Base-by-base conservation (phyloP, 2,329 filamentous ascomycete genomes). In the Fusarium pseudocircinatum region DNA sequence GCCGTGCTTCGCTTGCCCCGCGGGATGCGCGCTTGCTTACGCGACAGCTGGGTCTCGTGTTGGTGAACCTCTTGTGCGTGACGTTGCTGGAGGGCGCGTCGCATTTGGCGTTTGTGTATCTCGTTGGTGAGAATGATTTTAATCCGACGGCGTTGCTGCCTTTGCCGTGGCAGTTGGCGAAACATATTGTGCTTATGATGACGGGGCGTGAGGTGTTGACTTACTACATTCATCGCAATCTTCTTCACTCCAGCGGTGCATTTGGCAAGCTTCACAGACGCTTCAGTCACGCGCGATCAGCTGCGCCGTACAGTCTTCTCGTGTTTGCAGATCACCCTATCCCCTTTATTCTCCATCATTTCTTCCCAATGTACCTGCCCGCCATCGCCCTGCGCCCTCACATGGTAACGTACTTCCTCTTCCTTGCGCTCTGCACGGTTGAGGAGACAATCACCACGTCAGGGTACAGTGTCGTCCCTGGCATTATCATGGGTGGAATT, bases 221-320 rank as follows among this genome's bases (percentile, higher is more conserved):
- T 64, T 97, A 97, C 80, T 87, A 90, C 75, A 86, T 94, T 74
- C 94, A 97, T 82, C 91, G 93, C 58, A 88, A 88, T 78, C 67
- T 92, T 32, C 87, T 97, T 14, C 94, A 97, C 82, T 80, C 79
- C 47, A 79, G 72, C 30, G 60, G 78, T 10, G 62, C 76, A 6
- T 67, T 88, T 30, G 83, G 84, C 13, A 79, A 73, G 11, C 81
- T 86, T 57, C 85, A 89, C 79, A 68, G 77, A 53, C 57, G 75
- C 60, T 86, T 85, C 78, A 83, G 84, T 77, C 90, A 94, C 82
- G 81, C 85, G 53, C 83, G 88, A 63, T 79, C 80, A 30, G 85
- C 88, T 4, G 89, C 91, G 0, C 85, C 87, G 1, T 92, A 89
- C 80, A 88, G 90, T 32, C 85, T 94, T 30, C 84, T 87, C 47